phyloP scores from a whole-genome alignment of 306 rosid species.

The Oemleria cerasiformis region DNA sequence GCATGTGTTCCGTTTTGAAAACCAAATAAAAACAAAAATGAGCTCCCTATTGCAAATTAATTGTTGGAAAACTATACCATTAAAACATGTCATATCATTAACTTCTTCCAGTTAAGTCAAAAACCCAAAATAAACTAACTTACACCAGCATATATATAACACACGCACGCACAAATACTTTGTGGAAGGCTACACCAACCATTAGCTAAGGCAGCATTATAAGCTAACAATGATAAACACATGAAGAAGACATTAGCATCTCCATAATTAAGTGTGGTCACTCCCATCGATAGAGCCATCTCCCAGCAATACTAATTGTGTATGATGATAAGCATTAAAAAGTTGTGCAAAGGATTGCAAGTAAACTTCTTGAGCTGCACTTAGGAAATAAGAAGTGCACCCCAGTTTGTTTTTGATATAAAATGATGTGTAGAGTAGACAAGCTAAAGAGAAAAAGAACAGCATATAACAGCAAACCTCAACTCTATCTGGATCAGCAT shows the following conservation, averaged over 20 bases:
- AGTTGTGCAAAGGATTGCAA: background rate
- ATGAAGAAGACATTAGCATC: no score
- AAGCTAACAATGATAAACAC: no score
- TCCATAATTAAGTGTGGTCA: no score
- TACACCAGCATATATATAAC: background rate
- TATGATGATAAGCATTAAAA: background rate
- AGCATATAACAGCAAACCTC: conserved; percentile 57
- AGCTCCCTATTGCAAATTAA: background rate
- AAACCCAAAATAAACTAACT: no score
- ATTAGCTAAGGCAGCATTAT: background rate
- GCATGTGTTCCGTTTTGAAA: background rate
- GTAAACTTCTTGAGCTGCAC: background rate
- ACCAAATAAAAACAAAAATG: background rate
- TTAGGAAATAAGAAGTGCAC: background rate
- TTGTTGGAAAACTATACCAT: background rate
- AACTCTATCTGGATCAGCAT: conserved; percentile 81
- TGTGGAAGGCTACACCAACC: background rate
- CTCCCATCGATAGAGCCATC: no score
- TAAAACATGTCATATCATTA: background rate
- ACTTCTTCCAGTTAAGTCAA: no score
- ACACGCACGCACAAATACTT: background rate
- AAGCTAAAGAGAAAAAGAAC: background rate
- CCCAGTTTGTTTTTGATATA: background rate
- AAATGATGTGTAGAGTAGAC: background rate
- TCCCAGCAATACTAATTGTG: background rate